A percentile compares a stretch with the other conserved stretches of the same genome.
Evolutionary conservation across 2,329 filamentous ascomycete genomes (phyloP).

Genomic region (Sclerotinia sclerotiorum): DNA sequence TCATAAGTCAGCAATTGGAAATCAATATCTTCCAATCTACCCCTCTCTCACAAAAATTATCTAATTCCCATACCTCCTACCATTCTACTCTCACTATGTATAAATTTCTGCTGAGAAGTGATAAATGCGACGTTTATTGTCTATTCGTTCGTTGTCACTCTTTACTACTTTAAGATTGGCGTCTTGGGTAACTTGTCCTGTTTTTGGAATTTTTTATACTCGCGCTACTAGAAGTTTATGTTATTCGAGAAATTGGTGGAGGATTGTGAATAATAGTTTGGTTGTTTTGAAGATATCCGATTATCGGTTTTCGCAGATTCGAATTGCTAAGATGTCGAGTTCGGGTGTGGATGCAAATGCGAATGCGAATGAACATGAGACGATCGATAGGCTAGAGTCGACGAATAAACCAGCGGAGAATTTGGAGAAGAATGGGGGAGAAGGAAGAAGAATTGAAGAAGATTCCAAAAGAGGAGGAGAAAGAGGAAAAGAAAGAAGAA

Average conservation of each 20-base stretch:
- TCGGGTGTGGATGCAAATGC: background rate
- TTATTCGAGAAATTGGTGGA: background rate
- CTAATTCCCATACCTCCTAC: background rate
- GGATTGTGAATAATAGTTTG: background rate
- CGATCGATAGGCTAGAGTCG: slow-evolving; percentile 56
- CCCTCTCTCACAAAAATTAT: background rate
- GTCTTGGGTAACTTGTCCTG: background rate
- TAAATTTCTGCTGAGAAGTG: background rate
- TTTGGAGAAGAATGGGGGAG: slow-evolving; percentile 42
- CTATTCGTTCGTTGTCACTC: background rate
- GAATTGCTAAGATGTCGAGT: slow-evolving; percentile 14
- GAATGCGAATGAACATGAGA: background rate
- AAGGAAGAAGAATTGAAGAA: slow-evolving; percentile 52
- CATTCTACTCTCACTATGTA: background rate
- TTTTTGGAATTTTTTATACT: background rate
- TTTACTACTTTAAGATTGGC: slow-evolving; percentile 8
- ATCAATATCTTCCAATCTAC: background rate
- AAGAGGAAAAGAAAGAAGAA: slow-evolving; percentile 29
- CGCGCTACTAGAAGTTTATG: background rate
- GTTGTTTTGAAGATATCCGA: background rate
- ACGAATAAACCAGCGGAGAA: slow-evolving; percentile 47
- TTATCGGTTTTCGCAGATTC: background rate
- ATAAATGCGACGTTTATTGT: background rate
- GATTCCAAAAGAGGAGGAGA: slow-evolving; percentile 22
- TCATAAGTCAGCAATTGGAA: slow-evolving; percentile 20